Base-by-base conservation (phyloP, 2,329 filamentous ascomycete species). In the Emergomyces africanus region DNA sequence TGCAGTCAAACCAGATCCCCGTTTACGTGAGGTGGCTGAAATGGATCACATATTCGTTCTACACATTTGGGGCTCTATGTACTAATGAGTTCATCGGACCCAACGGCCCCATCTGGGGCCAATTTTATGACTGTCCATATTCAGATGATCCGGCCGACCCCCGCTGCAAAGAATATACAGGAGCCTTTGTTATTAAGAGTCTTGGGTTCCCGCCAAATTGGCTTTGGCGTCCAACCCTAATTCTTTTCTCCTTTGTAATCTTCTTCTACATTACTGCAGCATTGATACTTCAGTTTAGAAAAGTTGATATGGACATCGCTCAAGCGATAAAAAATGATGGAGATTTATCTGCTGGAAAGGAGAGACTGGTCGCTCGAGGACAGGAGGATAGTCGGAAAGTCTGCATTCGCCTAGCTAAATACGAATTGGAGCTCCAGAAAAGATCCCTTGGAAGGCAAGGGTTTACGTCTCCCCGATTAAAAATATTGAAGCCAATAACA, bases 11-110 rank as follows among this genome's bases (percentile, higher is more conserved):
- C 57, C 83, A 84, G 5, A 87, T 91, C 3, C 86, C 88, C 0
- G 77, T 90, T 0, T 91, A 90, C 65, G 82, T 89, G n/a, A 79
- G 87, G 59, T 91, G 88, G 88, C 74, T 88, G 1, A 90, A 89
- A 61, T 75, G 72, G 73, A 68, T 66, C 3, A 67, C 67, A 4
- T 72, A 72, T 53, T 69, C 67, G 0, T 70, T 66, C 67, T 90
- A 90, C 65, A 81, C 80, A 0, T 89, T 90, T 65, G 84, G 86
- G 0, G 86, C 86, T 1, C 78, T 90, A 6, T 83, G 78, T 50
- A 82, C 81, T 2, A 91, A 91, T 62, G 88, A 91, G 66, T 90
- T 91, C 59, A 71, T 73, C 12, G 73, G 72, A 5, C 62, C 69
- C 15, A 65, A 66, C 35, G 66, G 67, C 12, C 65, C 71, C 30